Base-by-base conservation (phyloP, 2,329 filamentous ascomycete species). In the Dryadomyces sulphureus region DNA sequence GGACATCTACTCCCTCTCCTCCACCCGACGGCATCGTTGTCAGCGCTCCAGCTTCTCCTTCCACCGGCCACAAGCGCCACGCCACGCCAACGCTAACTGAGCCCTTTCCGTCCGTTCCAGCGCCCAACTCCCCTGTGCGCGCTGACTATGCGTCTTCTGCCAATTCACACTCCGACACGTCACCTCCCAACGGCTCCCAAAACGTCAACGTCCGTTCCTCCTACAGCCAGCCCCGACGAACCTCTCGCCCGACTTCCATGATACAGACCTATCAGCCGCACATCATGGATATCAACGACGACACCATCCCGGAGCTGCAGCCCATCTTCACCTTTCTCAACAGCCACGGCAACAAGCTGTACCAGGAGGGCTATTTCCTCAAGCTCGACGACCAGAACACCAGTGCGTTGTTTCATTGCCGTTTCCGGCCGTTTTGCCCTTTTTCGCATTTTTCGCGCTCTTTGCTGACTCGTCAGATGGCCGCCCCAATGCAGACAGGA, bases 301-400 rank as follows among this genome's bases (percentile, higher is more conserved):
- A 95, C 59, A 94, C 86, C 25, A 79, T 92, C 51, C 88, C 92
- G 34, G 92, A 98, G 70, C 72, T 98, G 51, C 84, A 88, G 65
- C 90, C 89, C 52, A 89, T 96, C 57, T 96, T 96, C 64, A 85
- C 78, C 50, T 92, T 87, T 59, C 74, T 98, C 53, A 96, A 94
- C 65, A 92, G 83, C 64, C 92, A 98, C 62, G 82, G 79, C 48
- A 95, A 95, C 64, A 96, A 96, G 66, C 69, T 96, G 47, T 98
- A 96, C 61, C 89, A 95, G 55, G 92, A 98, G 65, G 92, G 92
- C 34, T 98, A 96, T 59, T 96, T 98, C 54, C 66, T 98, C 55
- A 98, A 96, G 65, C 69, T 98, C 42, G 90, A 95, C 62, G 92
- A 98, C 62, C 79, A 94, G 55, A 93, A 96, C 58, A 81, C 79